phyloP scores from a whole-genome alignment of 352 stramenopile species.

The Phytophthora sp. region DNA sequence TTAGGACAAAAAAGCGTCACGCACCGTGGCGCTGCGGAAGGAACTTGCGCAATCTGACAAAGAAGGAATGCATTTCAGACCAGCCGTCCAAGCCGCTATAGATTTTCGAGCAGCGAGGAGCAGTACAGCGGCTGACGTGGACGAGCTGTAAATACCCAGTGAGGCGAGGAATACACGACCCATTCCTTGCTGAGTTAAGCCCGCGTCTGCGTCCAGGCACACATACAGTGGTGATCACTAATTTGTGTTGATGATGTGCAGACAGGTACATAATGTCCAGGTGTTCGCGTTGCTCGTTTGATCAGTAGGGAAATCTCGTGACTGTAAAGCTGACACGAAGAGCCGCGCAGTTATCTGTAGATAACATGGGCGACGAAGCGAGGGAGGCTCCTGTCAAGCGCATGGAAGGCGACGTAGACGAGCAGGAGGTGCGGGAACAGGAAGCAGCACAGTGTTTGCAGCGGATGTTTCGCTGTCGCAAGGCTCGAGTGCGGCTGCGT shows the following conservation, averaged over 20 bases:
- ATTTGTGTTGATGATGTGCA: no score
- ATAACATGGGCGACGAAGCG: slow-evolving; percentile 14
- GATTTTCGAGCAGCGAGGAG: slow-evolving; percentile 33
- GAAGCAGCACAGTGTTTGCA: slow-evolving; percentile 56
- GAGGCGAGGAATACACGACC: slow-evolving; percentile 38
- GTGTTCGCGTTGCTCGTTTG: no score
- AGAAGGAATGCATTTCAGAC: slow-evolving; percentile 29
- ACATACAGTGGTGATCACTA: no score
- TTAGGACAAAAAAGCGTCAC: slow-evolving; percentile 38
- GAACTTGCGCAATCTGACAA: slow-evolving; percentile 39
- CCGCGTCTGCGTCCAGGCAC: slow-evolving; percentile 6
- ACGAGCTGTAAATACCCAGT: slow-evolving; percentile 32
- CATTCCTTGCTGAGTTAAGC: slow-evolving; percentile 22
- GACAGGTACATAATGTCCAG: no score
- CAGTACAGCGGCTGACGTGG: slow-evolving; percentile 13
- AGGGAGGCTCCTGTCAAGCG: slow-evolving; percentile 22
- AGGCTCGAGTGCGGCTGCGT: slow-evolving; percentile 49
- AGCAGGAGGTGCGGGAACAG: slow-evolving; percentile 18
- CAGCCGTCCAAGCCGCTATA: slow-evolving; percentile 30
- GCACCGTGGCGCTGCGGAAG: slow-evolving; percentile 42
- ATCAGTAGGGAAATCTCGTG: no score
- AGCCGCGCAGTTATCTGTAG: slow-evolving; percentile 15
- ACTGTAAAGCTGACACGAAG: no score
- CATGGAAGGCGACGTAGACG: slow-evolving; percentile 25
- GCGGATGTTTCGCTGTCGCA: slow-evolving; percentile 62